Percentiles rank a stretch among this genome's conserved stretches.
phyloP scores from a whole-genome alignment of 192 early-diverging fungal genomes.

The Coemansia sp. region DNA sequence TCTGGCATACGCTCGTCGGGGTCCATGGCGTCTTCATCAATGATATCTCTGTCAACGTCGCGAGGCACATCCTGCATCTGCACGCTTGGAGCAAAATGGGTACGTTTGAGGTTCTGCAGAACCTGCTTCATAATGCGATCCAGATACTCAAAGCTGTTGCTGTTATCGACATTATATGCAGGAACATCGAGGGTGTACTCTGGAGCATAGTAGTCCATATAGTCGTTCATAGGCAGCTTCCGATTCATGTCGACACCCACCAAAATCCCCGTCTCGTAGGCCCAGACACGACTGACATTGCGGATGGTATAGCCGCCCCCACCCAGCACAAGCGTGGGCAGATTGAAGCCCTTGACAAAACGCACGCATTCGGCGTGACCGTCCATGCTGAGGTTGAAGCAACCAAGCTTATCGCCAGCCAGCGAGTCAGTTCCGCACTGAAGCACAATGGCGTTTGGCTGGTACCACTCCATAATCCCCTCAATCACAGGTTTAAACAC shows the following conservation, averaged over 20 bases:
- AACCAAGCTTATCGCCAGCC: slow-evolving; percentile 88
- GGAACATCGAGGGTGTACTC: slow-evolving; percentile 87
- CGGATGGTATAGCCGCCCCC: slow-evolving; percentile 98
- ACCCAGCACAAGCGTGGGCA: slow-evolving; percentile 91
- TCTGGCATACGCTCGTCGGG: slow-evolving; percentile 55
- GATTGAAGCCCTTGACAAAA: slow-evolving; percentile 86
- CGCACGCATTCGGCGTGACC: slow-evolving; percentile 94
- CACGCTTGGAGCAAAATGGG: slow-evolving; percentile 63
- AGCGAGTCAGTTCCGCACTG: slow-evolving; percentile 98
- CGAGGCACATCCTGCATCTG: slow-evolving; percentile 56
- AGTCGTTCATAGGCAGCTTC: slow-evolving; percentile 85
- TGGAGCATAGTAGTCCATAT: slow-evolving; percentile 91
- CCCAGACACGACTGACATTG: slow-evolving; percentile 92
- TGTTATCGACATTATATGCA: slow-evolving; percentile 83
- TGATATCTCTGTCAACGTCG: slow-evolving; percentile 38
- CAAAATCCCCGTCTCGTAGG: slow-evolving; percentile 88
- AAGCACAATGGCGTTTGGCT: slow-evolving; percentile 86
- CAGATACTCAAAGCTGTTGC: slow-evolving; percentile 83
- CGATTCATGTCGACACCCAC: slow-evolving; percentile 69
- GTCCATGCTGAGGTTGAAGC: slow-evolving; percentile 90
- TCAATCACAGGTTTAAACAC: slow-evolving; percentile 86
- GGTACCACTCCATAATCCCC: slow-evolving; percentile 90
- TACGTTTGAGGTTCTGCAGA: slow-evolving; percentile 61
- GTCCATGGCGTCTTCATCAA: slow-evolving; percentile 47
- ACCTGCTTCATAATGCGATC: slow-evolving; percentile 65